These are phyloP conservation scores for Xylariaceae sp. DNA, from an alignment of 2,329 filamentous ascomycete species.

Conservation along the genomic window DNA sequence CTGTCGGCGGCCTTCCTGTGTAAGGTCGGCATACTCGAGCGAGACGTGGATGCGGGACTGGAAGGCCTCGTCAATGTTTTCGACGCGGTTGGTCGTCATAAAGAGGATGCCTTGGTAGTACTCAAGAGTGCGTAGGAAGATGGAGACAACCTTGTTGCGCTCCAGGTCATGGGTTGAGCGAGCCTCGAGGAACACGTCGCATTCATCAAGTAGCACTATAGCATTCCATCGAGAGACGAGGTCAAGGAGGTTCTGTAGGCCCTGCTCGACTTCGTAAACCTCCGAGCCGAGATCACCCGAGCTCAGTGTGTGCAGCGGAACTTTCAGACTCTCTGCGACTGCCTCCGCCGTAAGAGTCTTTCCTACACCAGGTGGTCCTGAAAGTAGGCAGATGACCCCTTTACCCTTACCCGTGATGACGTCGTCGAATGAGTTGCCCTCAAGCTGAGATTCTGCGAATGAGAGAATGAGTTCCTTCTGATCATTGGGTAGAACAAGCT, in stretches of 20 bases:
- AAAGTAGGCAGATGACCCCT: slow-evolving; percentile 18
- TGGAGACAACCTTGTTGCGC: slow-evolving; percentile 22
- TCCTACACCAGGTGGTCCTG: slow-evolving; percentile 17
- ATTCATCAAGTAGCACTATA: slow-evolving; percentile 33
- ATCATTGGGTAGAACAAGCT: slow-evolving; percentile 13
- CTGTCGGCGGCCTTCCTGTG: slow-evolving; percentile 9
- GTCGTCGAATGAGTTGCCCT: slow-evolving; percentile 15
- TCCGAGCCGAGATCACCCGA: slow-evolving; percentile 31
- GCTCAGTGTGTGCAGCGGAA: slow-evolving; percentile 33
- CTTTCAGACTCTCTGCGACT: slow-evolving; percentile 34
- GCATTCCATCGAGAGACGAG: slow-evolving; percentile 40
- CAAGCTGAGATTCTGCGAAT: slow-evolving; percentile 11
- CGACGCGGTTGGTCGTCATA: slow-evolving; percentile 23
- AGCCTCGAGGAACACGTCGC: slow-evolving; percentile 34
- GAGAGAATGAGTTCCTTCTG: slow-evolving; percentile 16
- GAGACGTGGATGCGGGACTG: slow-evolving; percentile 24
- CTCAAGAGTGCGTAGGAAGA: slow-evolving; percentile 22
- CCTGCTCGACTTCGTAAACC: slow-evolving; percentile 23
- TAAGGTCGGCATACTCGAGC: slow-evolving; percentile 19
- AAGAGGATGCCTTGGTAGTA: slow-evolving; percentile 24
- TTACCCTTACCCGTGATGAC: slow-evolving; percentile 19
- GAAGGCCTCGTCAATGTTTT: slow-evolving; percentile 23
- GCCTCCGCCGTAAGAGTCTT: slow-evolving; percentile 35
- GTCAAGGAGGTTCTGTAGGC: slow-evolving; percentile 31
- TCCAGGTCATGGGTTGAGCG: slow-evolving; percentile 24